Percentiles rank a stretch among this genome's conserved stretches.
Evolutionary conservation across 1,284 basidiomycete species (phyloP).

Genomic region (Rhizoctonia solani): DNA sequence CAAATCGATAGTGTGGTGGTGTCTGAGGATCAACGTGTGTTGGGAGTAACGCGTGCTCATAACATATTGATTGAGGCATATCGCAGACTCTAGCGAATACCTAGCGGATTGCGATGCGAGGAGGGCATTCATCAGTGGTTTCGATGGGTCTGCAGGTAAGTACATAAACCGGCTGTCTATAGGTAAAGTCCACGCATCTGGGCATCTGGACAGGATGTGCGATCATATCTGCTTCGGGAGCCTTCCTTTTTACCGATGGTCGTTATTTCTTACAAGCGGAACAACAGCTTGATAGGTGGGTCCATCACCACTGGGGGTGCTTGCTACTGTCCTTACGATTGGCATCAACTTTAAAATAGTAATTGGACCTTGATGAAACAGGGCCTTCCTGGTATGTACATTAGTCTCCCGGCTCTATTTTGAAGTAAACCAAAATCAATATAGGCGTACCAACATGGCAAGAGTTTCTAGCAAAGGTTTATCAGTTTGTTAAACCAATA

Average conservation of each 20-base stretch:
- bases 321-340: background rate
- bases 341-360: conserved; percentile 45
- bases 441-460: conserved; percentile 89
- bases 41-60: background rate
- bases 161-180: conserved; percentile 35
- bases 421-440: conserved; percentile 30
- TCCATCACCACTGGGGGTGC: conserved; percentile 21
- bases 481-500: background rate
- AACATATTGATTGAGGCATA: background rate
- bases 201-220: conserved; percentile 63
- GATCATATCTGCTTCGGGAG: conserved; percentile 72
- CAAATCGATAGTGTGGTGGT: conserved; percentile 62
- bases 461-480: conserved; percentile 78
- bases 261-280: conserved; percentile 92
- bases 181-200: background rate
- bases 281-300: conserved; percentile 82
- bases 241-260: conserved; percentile 89
- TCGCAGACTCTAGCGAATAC: conserved; percentile 87
- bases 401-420: conserved; percentile 1
- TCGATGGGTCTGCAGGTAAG: conserved; percentile 88
- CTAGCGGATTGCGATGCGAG: conserved; percentile 82
- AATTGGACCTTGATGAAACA: conserved; percentile 96
- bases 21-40: conserved; percentile 86
- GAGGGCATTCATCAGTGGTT: conserved; percentile 86
- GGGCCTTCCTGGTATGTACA: conserved; percentile 66